Evolutionary conservation across 257 asterid genomes (phyloP), one percentile per base, ranked within the genome.

Genomic region (Schizonepeta tenuifolia): DNA sequence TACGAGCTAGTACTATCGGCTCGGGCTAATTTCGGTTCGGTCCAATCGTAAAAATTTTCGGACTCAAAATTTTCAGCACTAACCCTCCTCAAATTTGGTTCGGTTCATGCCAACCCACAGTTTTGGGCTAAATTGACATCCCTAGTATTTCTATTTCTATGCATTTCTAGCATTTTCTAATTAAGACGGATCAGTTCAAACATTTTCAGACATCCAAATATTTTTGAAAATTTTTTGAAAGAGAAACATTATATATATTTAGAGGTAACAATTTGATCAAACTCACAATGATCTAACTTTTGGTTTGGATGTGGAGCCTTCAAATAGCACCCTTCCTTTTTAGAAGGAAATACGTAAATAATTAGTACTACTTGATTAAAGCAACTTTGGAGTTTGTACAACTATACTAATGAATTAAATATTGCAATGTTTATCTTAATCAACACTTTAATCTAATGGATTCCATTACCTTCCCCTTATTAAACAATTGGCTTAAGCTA

Each of bases 401-500:
- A 64, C 78, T 44, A 75, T 56, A 26, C 36, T 63, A 75, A 65
- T 71, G 58, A 72, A 64, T 73, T 64, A 38, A 24, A 24, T 14
- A 65, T 53, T 53, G 36, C 69, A 60, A 78, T 80, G 72, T 69
- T 80, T 78, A 78, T 83, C 81, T 80, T 78, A 72, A 80, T 80
- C 78, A 75, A 47, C 64, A 55, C 72, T 69, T 51, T 66, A 67
- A 75, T 60, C 3, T 38, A 58, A 72, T 75, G 82, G 78, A 67
- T 44, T 55, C 80, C 82, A 79, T 73, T 74, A 79, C 59, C 41
- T 69, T 46, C 70, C 74, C 61, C 65, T 28, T 65, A 73, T 46
- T 79, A 83, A 80, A 75, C 38, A 75, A 80, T 51, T 65, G 50
- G 15, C 8, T 64, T 78, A 65, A 69, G 75, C 82, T 69, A 83